Base-by-base conservation (phyloP, 805 yeast genomes). In the Metschnikowia aberdeeniae region DNA sequence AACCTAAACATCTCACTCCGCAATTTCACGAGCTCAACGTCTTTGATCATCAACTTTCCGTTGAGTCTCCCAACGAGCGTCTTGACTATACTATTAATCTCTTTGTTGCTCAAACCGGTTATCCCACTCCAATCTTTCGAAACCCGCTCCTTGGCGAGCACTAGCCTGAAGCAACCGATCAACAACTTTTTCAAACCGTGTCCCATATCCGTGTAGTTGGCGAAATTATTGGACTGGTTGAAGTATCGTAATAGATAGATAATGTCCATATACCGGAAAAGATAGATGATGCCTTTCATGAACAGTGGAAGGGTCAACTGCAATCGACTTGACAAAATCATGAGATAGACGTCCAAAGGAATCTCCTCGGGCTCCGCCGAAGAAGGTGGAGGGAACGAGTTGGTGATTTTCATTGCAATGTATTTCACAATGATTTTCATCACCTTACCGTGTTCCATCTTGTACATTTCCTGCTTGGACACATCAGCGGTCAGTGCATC, bases 261-360 rank as follows among this genome's bases (percentile, higher is more conserved):
- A 36, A 72, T 68, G 51, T 72, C 76, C 75, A 72, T 72, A 53
- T 72, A 72, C 43, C 76, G 60, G 59, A 72, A 72, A 37, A 72
- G 58, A 50, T 71, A 71, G 24, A 72, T 67, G 33, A 66, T 59
- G 4, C 74, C 70, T 46, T 66, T 68, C 63, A 72, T 61, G 51
- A 72, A 72, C 49, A 61, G 52, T 3, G 66, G 59, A 24, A 72
- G 47, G 1, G 68, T 52, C 34, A 72, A 54, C 43, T 61, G 62
- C 40, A 72, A 62, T 44, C 76, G 61, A 42, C 67, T 61, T 11
- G 68, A 61, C 47, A 71, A 58, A 37, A 70, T 56, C 49, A 70
- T 57, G 34, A 72, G 57, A 43, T 67, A 71, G 44, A 62, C 65
- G 44, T 72, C 76, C 45, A 72, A 59, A 1, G 74, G 70, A 36